phyloP scores from a whole-genome alignment of 2,329 filamentous ascomycete genomes.

The Neonectria magnoliae region DNA sequence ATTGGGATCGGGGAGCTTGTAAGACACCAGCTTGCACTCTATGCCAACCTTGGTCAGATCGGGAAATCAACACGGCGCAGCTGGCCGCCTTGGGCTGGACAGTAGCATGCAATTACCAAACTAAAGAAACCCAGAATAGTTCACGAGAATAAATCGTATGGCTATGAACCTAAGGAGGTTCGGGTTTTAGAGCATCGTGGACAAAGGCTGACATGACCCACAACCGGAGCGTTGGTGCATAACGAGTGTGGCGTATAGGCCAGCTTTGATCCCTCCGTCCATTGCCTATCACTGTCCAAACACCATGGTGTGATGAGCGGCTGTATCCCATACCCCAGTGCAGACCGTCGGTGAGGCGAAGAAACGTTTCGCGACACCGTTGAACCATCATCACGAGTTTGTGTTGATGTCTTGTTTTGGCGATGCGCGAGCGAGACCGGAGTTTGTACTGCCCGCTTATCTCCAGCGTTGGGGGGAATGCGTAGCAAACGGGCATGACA shows the following conservation, averaged over 20 bases:
- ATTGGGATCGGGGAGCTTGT: constrained; percentile 1
- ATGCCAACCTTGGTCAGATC: constrained; percentile 5
- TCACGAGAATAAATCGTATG: constrained; percentile 20
- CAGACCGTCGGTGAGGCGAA: not conserved
- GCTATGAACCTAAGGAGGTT: not conserved
- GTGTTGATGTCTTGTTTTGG: not conserved
- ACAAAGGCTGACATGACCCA: constrained; percentile 3
- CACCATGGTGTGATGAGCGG: not conserved
- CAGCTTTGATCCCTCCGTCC: constrained; percentile 1
- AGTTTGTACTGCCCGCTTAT: constrained; percentile 15
- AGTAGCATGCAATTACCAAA: not conserved
- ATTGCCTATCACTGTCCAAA: not conserved
- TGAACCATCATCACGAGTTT: not conserved
- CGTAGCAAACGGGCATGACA: constrained; percentile 9
- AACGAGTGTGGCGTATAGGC: constrained; percentile 5
- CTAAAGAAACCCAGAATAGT: constrained; percentile 1
- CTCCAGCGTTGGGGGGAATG: constrained; percentile 18
- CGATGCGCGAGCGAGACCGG: constrained; percentile 23
- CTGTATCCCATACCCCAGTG: not conserved
- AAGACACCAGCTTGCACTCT: constrained; percentile 1
- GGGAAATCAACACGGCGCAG: constrained; percentile 3
- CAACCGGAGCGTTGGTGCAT: constrained; percentile 1
- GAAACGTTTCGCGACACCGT: not conserved
- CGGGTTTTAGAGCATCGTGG: not conserved
- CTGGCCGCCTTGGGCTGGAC: not conserved